A percentile compares a stretch with the other conserved stretches of the same genome.
Evolutionary conservation across 2,329 filamentous ascomycete genomes (phyloP).

Genomic region (Fusarium circinatum): DNA sequence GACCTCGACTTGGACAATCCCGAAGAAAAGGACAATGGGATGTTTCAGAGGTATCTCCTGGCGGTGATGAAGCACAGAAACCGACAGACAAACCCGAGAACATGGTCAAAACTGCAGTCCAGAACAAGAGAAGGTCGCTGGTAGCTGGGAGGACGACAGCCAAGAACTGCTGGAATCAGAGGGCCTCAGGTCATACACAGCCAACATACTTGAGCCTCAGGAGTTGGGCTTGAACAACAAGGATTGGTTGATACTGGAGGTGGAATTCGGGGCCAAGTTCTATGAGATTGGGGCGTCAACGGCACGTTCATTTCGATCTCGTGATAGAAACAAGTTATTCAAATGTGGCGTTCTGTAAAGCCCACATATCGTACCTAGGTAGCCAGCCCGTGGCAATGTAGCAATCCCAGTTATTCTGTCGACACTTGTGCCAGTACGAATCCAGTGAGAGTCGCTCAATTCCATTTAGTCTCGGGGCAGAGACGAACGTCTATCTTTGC

Average conservation of each 20-base stretch:
- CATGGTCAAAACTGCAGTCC: background rate
- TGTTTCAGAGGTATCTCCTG: conserved; percentile 29
- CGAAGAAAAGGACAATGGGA: conserved; percentile 51
- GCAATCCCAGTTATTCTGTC: background rate
- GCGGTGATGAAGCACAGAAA: background rate
- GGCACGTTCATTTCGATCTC: background rate
- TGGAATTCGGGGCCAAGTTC: conserved; percentile 73
- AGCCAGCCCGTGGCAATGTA: background rate
- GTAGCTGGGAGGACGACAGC: conserved; percentile 57
- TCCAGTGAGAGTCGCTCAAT: background rate
- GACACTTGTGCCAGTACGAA: background rate
- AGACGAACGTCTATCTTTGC: background rate
- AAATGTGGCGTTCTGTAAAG: background rate
- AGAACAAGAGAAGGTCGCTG: conserved; percentile 13
- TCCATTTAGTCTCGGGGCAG: background rate
- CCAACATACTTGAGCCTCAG: background rate
- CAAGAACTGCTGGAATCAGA: conserved; percentile 46
- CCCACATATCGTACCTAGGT: background rate
- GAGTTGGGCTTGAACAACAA: conserved; percentile 47
- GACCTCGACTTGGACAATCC: conserved; percentile 49
- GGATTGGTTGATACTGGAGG: conserved; percentile 63
- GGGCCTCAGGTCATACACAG: conserved; percentile 41
- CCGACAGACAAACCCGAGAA: background rate
- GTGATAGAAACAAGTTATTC: background rate
- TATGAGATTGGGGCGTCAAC: conserved; percentile 67